Evolutionary conservation across 768 basidiomycete species (phyloP).

Genomic region (Boletellus ananiceps): DNA sequence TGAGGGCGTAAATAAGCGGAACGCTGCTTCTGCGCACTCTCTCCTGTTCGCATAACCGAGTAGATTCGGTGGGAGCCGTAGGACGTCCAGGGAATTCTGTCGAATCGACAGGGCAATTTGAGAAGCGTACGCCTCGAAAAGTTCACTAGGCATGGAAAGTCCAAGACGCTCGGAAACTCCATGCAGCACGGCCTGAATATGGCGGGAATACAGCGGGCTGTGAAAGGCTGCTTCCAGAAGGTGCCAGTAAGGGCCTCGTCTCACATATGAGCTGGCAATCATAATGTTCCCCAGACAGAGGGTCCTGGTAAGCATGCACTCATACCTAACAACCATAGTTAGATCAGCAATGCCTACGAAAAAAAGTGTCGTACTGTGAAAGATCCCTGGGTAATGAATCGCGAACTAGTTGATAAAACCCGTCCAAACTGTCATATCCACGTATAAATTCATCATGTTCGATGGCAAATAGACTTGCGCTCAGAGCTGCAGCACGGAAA

Average conservation of each 20-base stretch:
- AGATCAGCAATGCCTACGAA: conserved; percentile 4
- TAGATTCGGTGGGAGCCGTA: conserved; percentile 61
- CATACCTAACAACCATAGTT: conserved; percentile 47
- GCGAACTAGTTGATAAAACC: conserved; percentile 46
- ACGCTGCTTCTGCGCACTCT: conserved; percentile 63
- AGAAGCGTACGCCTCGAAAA: conserved; percentile 77
- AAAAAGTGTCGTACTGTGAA: conserved; percentile 41
- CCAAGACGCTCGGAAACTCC: conserved; percentile 68
- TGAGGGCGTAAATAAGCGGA: conserved; percentile 62
- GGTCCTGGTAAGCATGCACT: conserved; percentile 69
- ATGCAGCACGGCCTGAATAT: conserved; percentile 48
- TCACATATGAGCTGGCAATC: conserved; percentile 68
- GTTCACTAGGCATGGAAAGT: conserved; percentile 48
- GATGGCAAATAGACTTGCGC: conserved; percentile 52
- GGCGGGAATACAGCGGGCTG: conserved; percentile 23
- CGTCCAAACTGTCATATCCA: conserved; percentile 21
- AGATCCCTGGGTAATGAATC: conserved; percentile 41
- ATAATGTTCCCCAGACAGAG: conserved; percentile 73
- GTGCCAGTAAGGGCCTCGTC: conserved; percentile 86
- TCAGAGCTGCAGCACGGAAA: conserved; percentile 64
- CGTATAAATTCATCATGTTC: conserved; percentile 29
- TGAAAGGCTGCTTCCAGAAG: conserved; percentile 63
- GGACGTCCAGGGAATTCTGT: conserved; percentile 44
- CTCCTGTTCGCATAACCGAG: conserved; percentile 71
- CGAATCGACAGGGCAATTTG: conserved; percentile 71